Evolutionary conservation across 352 stramenopile genomes (phyloP).

Genomic region (Nothophytophthora sp.): DNA sequence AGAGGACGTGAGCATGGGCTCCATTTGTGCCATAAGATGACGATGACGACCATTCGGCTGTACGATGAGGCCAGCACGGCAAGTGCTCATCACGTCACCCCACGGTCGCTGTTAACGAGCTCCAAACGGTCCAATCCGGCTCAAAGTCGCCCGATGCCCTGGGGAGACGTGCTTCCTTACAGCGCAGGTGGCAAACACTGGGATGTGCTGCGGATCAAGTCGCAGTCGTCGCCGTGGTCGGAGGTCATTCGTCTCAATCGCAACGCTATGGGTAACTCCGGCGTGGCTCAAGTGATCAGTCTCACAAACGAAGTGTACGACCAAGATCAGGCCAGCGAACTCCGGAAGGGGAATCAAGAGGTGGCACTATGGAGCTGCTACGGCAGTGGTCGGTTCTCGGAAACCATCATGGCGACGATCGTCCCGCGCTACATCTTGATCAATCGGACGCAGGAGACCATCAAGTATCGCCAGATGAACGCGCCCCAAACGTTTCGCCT

Average conservation of each 20-base stretch:
- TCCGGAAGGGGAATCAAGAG: constrained; percentile 73
- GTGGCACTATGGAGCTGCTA: constrained; percentile 87
- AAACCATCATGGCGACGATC: constrained; percentile 87
- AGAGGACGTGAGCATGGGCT: constrained; percentile 66
- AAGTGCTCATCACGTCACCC: constrained; percentile 81
- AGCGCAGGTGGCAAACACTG: constrained; percentile 76
- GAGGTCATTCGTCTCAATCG: constrained; percentile 85
- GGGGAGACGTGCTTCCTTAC: constrained; percentile 79
- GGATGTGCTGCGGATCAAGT: constrained; percentile 84
- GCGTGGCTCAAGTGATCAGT: constrained; percentile 85
- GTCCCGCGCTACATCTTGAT: constrained; percentile 88
- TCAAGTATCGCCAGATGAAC: constrained; percentile 85
- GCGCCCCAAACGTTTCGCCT: constrained; percentile 75
- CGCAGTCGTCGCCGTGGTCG: constrained; percentile 76
- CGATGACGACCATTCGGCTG: constrained; percentile 87
- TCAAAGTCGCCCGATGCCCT: constrained; percentile 78
- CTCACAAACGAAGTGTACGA: constrained; percentile 68
- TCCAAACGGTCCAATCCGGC: constrained; percentile 78
- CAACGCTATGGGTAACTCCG: constrained; percentile 89
- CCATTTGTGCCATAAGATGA: constrained; percentile 86
- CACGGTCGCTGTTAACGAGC: constrained; percentile 68
- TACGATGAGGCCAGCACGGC: constrained; percentile 88
- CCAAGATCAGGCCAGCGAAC: constrained; percentile 62
- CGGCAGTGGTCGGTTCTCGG: constrained; percentile 76
- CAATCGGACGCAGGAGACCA: constrained; percentile 80